Evolutionary conservation across 495 filamentous ascomycete species (phyloP), one percentile per base, ranked within the genome.

Genomic region (Tuber magnatum): DNA sequence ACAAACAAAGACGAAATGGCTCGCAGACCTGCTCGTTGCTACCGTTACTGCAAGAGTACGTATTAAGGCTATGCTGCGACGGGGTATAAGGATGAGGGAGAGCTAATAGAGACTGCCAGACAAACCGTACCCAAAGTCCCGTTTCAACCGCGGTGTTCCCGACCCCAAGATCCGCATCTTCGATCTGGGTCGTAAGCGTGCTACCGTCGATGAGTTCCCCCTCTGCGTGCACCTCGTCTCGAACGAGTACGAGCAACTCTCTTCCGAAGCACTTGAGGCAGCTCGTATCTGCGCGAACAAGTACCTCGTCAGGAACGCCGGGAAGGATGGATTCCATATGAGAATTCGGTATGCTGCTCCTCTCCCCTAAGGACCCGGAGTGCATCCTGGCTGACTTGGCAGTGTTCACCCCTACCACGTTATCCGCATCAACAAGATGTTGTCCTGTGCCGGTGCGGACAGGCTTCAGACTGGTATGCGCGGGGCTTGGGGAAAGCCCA

Each of bases 31-130:
- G 94, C 94, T 80, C 89, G 94, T 87, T 98, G 94, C 88, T 98
- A 98, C 90, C 93, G 94, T 86, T 98, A 98, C 90, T 98, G 94
- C 92, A 97, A 97, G 92, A 97, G 97, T 91, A 97, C 97, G 94
- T 79, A 73, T 70, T 70, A 65, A 65, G 3, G 3, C 56, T 18
- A 65, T 35, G 51, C 46, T 43, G 2, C 3, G 6, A 7, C 14
- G 32, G 35, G 12, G 18, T 35, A 35, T 65, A 4, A 61, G 72
- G 72, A 20, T 65, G 14, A 69, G 72, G 74, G 41, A 73, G 72
- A 40, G 74, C 24, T 38, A 46, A 65, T 38, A 41, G 28, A 41
- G 28, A 72, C 44, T 43, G n/a, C 44, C 28, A 79, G 77, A 79
- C 75, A 79, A 97, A 92, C 93, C 94, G 84, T 98, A 97, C 88